These are phyloP conservation scores for Annulohypoxylon truncatum DNA, from an alignment of 2,329 filamentous ascomycete species.

Conservation along the genomic window DNA sequence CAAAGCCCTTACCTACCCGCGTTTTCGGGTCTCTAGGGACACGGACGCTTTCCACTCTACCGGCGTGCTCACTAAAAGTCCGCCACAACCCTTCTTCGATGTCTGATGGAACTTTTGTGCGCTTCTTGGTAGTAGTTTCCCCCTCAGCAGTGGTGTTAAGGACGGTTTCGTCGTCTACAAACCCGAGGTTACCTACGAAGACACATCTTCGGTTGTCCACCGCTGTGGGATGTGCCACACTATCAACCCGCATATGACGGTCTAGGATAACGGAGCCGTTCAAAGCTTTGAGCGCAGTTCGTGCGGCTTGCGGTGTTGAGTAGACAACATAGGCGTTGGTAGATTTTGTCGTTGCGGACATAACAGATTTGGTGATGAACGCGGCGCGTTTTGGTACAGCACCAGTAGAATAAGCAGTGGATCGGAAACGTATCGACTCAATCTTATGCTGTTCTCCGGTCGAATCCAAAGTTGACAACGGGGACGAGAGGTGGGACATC, in stretches of 20 bases:
- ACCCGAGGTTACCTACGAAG: slow-evolving; percentile 95
- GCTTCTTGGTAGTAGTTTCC: slow-evolving; percentile 76
- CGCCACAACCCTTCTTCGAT: slow-evolving; percentile 94
- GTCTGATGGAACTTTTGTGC: slow-evolving; percentile 80
- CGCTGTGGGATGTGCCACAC: slow-evolving; percentile 85
- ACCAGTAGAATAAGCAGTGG: slow-evolving; percentile 82
- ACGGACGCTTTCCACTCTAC: slow-evolving; percentile 91
- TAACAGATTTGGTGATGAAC: slow-evolving; percentile 88
- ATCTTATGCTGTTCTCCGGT: slow-evolving; percentile 73
- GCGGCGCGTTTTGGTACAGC: slow-evolving; percentile 92
- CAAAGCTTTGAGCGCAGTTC: slow-evolving; percentile 78
- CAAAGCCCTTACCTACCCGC: slow-evolving; percentile 94
- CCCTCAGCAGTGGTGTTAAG: slow-evolving; percentile 73
- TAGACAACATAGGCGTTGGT: slow-evolving; percentile 97
- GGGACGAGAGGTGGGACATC: slow-evolving; percentile 80
- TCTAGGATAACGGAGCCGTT: slow-evolving; percentile 88
- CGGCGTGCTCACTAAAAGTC: slow-evolving; percentile 76
- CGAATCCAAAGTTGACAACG: slow-evolving; percentile 67
- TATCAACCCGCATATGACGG: slow-evolving; percentile 90
- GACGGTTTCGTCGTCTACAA: slow-evolving; percentile 90
- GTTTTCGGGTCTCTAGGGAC: slow-evolving; percentile 91
- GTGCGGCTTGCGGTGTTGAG: slow-evolving; percentile 77
- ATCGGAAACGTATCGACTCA: slow-evolving; percentile 93
- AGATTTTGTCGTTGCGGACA: slow-evolving; percentile 90
- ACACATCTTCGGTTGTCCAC: slow-evolving; percentile 90